Evolutionary conservation across 768 basidiomycete species (phyloP), one percentile per base, ranked within the genome.

Genomic region (Trametes elegans): DNA sequence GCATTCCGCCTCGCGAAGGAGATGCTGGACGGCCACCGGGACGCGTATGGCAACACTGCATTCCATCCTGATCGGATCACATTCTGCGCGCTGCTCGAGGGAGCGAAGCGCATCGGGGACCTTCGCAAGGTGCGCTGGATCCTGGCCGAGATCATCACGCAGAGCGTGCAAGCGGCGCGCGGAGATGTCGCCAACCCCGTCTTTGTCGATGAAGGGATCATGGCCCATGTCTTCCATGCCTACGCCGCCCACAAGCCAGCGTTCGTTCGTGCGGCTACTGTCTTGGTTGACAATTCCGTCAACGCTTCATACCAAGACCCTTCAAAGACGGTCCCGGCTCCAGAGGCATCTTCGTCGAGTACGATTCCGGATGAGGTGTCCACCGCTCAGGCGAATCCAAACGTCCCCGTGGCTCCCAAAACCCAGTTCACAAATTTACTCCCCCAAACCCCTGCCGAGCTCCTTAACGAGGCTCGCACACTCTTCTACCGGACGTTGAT

Each of bases 81-180:
- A 3, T 96, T 94, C 70, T 76, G 79, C 50, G 92, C 91, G 0
- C 70, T 98, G n/a, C 70, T 99, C 54, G 91, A 97, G 60, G 93
- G 93, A 1, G 87, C 91, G 29, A 97, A 93, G 69, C 77, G 92
- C 6, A 73, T 85, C 2, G 93, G 95, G 0, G 96, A 98, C 68
- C 70, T 99, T 19, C 76, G 79, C 3, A 77, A 92, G 43, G 85
- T 86, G 23, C 76, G 95, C 61, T 98, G 94, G 95, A 87, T 98
- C 55, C 74, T 98, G 49, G 90, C 88, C 1, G 93, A 97, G 73
- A 82, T 93, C 71, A 78, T 90, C 23, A 74, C 74, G 38, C 70
- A 73, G 61, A 49, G 65, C 55, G 43, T 66, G 26, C 51, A 55
- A 23, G 58, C 64, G 26, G 68, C 48, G 51, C 57, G 44, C 8